phyloP scores from a whole-genome alignment of 768 basidiomycete species.

The Kwoniella pini region DNA sequence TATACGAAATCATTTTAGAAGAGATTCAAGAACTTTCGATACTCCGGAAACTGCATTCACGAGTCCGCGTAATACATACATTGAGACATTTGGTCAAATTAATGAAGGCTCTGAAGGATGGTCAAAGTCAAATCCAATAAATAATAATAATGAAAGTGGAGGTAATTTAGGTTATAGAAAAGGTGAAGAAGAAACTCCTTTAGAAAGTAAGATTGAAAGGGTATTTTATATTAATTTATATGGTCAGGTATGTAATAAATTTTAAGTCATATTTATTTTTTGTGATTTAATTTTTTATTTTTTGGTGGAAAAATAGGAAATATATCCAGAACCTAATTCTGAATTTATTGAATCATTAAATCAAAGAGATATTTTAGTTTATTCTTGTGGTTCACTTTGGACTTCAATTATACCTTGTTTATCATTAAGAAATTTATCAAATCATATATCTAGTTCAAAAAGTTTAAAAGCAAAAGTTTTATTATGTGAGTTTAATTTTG shows the following conservation, averaged over 20 bases:
- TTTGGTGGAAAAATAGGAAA: conserved; percentile 59
- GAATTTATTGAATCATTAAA: conserved; percentile 69
- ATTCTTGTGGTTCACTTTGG: conserved; percentile 93
- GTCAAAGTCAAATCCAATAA: not conserved
- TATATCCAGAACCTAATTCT: conserved; percentile 83
- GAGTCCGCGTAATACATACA: not conserved
- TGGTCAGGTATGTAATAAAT: conserved; percentile 61
- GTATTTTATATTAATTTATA: conserved; percentile 88
- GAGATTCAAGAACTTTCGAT: conserved; percentile 49
- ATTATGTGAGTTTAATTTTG: conserved; percentile 64
- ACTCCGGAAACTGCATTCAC: conserved; percentile 23
- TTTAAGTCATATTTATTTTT: too few species aligned
- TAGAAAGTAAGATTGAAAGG: conserved; percentile 45
- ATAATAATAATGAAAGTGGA: not conserved
- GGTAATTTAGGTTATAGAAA: conserved; percentile 49
- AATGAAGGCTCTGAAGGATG: conserved; percentile 15
- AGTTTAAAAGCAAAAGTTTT: conserved; percentile 76
- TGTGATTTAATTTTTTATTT: too few species aligned
- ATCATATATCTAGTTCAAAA: conserved; percentile 71
- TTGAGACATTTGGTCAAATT: conserved; percentile 5
- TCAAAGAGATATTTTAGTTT: conserved; percentile 70
- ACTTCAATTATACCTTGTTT: conserved; percentile 94
- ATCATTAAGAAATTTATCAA: conserved; percentile 75
- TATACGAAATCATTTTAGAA: conserved; percentile 22
- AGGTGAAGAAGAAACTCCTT: conserved; percentile 44